These are phyloP conservation scores for Umbilicaria muhlenbergii DNA, from an alignment of 495 filamentous ascomycete genomes.

Conservation along the genomic window DNA sequence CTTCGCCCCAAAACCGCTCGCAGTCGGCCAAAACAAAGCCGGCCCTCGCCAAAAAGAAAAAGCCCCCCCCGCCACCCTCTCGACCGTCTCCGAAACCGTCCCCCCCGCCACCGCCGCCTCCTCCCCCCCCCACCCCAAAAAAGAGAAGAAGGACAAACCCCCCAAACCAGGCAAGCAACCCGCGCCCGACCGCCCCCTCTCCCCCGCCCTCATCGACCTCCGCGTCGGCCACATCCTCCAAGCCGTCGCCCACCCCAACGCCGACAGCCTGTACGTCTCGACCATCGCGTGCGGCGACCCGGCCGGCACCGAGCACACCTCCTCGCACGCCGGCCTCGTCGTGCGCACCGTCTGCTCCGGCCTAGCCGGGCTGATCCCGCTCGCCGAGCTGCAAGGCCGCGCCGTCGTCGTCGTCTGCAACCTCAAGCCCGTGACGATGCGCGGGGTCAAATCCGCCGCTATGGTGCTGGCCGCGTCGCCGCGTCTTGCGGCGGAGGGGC, in stretches of 20 bases:
- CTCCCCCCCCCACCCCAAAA: conserved; percentile 30
- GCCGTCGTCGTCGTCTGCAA: conserved; percentile 94
- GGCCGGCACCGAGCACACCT: conserved; percentile 71
- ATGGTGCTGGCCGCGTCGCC: conserved; percentile 97
- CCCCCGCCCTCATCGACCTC: conserved; percentile 79
- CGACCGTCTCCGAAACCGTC: conserved; percentile 21
- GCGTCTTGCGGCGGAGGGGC: conserved; percentile 44
- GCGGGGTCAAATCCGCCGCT: conserved; percentile 83
- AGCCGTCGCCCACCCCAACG: conserved; percentile 87
- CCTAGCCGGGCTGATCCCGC: conserved; percentile 77
- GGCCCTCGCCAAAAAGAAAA: conserved; percentile 16
- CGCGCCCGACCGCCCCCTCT: conserved; percentile 51
- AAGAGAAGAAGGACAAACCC: conserved; percentile 72
- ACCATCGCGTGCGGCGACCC: conserved; percentile 94
- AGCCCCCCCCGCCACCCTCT: conserved; percentile 23
- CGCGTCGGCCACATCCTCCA: conserved; percentile 94
- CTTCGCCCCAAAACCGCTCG: conserved; percentile 21
- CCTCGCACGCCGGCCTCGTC: conserved; percentile 65
- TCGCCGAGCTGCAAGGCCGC: conserved; percentile 90
- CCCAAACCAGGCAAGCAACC: conserved; percentile 51
- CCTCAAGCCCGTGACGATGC: conserved; percentile 97
- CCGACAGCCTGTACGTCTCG: conserved; percentile 87
- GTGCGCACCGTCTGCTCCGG: conserved; percentile 94
- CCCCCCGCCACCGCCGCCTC: conserved; percentile 19
- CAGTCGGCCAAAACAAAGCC: conserved; percentile 29